Percentiles rank a stretch among this genome's conserved stretches.
Conservation (phyloP, 23 red algal genomes). For the Cyanidioschyzon merolae region DNA sequence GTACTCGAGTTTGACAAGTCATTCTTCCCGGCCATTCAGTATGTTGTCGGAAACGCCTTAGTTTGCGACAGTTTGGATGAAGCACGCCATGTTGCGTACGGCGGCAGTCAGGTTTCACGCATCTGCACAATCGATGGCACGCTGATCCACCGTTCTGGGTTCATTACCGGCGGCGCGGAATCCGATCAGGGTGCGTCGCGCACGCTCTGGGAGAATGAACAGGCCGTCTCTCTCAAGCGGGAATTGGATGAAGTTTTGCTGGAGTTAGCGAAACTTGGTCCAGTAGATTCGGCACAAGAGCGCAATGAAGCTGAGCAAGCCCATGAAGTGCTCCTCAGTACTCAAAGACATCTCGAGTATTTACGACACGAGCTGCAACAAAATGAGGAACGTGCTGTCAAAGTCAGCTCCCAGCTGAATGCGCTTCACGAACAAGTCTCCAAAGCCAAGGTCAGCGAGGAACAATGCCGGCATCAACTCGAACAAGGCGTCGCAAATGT, state of each 20-base stretch:
- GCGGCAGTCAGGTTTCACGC: conserved; percentile 35
- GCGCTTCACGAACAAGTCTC: neutral
- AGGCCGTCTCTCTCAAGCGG: conserved; percentile 42
- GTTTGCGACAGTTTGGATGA: conserved; percentile 92
- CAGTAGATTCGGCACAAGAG: conserved; percentile 30
- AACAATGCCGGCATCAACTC: neutral
- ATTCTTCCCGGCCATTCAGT: conserved; percentile 60
- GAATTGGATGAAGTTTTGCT: conserved; percentile 30
- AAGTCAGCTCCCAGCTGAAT: neutral
- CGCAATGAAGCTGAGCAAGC: conserved; percentile 28
- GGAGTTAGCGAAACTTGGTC: conserved; percentile 38
- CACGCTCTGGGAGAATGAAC: conserved; percentile 52
- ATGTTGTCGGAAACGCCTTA: conserved; percentile 63
- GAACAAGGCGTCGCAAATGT: neutral
- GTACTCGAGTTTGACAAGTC: conserved; percentile 57
- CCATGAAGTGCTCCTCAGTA: conserved; percentile 17
- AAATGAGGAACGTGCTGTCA: neutral
- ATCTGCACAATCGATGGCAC: conserved; percentile 87
- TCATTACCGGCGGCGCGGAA: conserved; percentile 82
- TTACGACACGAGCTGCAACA: neutral
- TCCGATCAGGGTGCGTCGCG: conserved; percentile 28
- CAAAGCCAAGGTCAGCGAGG: neutral
- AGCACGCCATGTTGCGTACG: conserved; percentile 53
- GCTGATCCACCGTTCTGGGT: conserved; percentile 71
- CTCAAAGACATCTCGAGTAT: conserved; percentile 38